Evolutionary conservation across 176 grass and related monocot species (phyloP).

Genomic region (Phyllostachys edulis): DNA sequence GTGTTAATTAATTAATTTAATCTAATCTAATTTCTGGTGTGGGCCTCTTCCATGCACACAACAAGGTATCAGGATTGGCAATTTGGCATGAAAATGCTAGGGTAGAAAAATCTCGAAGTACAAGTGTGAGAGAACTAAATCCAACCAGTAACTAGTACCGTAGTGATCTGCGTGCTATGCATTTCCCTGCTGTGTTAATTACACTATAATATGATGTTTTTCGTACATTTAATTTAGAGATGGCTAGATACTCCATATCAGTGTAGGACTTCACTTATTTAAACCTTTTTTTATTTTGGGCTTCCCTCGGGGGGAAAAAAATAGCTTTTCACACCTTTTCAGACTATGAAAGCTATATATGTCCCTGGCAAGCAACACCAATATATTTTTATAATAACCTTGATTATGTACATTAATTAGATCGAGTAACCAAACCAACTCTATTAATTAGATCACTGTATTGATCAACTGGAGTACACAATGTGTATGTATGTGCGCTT

Average conservation of each 20-base stretch:
- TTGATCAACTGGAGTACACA: not conserved
- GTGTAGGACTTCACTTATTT: not conserved
- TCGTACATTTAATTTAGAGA: no score
- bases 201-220: no score
- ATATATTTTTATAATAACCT: not conserved
- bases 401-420: not conserved
- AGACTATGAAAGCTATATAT: constrained; percentile 15
- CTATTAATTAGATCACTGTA: not conserved
- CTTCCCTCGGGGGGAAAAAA: no score
- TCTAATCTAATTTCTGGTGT: not conserved
- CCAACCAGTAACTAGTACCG: no score
- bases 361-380: not conserved
- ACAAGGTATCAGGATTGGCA: no score
- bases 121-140: no score
- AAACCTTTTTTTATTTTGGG: not conserved
- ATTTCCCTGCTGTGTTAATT: no score
- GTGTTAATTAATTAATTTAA: not conserved
- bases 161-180: no score
- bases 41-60: not conserved
- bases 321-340: constrained; percentile 15
- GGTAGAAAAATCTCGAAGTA: no score
- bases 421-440: not conserved
- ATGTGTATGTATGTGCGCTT: constrained; percentile 25
- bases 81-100: no score
- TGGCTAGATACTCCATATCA: not conserved